Conservation (phyloP, 371 early-diverging fungal genomes). For the Funneliformis caledonium region DNA sequence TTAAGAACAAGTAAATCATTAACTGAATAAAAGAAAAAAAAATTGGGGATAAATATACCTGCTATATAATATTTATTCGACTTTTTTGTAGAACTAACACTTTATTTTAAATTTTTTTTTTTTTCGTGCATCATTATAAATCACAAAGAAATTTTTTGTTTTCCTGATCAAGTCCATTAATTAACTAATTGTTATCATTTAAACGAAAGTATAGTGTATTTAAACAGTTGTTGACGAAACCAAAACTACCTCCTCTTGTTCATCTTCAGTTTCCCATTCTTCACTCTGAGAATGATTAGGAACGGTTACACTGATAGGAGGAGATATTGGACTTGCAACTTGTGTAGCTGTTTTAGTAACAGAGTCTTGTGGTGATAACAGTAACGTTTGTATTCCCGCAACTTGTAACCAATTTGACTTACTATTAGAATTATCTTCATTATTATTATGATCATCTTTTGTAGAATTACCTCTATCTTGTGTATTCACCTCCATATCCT, state of each 20-base stretch:
- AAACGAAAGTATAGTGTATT: no score
- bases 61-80: no score
- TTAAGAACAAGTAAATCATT: no score
- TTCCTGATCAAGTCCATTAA: no score
- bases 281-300: neutral
- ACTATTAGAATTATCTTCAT: neutral
- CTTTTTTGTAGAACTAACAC: no score
- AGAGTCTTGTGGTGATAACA: neutral
- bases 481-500: neutral
- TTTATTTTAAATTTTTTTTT: no score
- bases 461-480: neutral
- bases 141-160: no score
- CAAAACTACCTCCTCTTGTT: constrained; percentile 1
- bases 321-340: neutral
- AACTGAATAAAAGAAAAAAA: no score
- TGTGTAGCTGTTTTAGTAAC: neutral
- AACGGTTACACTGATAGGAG: neutral
- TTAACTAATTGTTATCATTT: no score
- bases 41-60: no score
- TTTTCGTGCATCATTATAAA: no score
- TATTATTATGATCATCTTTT: neutral
- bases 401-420: neutral
- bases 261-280: neutral
- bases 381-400: neutral
- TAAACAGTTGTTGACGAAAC: neutral